Conservation (phyloP, 169 alveolate genomes). For the Perkinsus olseni region DNA sequence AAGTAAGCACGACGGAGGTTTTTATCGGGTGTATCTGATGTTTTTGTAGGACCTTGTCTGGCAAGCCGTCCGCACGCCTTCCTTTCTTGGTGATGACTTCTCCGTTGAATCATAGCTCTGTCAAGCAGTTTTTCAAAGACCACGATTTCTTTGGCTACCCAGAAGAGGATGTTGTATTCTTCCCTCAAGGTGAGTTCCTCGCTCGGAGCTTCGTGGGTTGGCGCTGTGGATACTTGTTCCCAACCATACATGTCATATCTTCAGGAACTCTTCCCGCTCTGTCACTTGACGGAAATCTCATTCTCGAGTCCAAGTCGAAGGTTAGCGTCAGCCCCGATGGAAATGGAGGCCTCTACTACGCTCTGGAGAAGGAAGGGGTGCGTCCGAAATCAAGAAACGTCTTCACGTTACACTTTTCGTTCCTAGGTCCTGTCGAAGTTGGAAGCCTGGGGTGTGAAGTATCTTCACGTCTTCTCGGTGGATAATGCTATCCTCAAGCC, state of each 20-base stretch:
- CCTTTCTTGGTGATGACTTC: slow-evolving; percentile 56
- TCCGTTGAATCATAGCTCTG: slow-evolving; percentile 34
- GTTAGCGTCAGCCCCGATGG: slow-evolving; percentile 58
- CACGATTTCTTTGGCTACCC: slow-evolving; percentile 52
- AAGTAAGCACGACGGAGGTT: slow-evolving; percentile 24
- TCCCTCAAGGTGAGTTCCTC: slow-evolving; percentile 32
- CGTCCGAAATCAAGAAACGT: neutral
- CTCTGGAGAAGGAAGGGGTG: slow-evolving; percentile 39
- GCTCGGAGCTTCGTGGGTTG: neutral
- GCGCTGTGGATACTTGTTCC: neutral
- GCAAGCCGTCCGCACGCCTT: slow-evolving; percentile 8
- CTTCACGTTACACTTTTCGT: neutral
- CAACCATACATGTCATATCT: neutral
- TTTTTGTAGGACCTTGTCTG: neutral
- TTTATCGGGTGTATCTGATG: neutral
- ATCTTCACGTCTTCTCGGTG: slow-evolving; percentile 50
- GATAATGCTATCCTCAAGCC: slow-evolving; percentile 56
- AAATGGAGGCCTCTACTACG: slow-evolving; percentile 65
- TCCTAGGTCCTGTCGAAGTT: slow-evolving; percentile 21
- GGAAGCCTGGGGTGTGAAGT: slow-evolving; percentile 41
- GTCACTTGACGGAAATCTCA: slow-evolving; percentile 51
- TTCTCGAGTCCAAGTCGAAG: slow-evolving; percentile 32
- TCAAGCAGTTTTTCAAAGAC: slow-evolving; percentile 40
- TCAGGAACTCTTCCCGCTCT: slow-evolving; percentile 50
- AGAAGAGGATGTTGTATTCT: slow-evolving; percentile 41